Percentiles rank a stretch among this genome's conserved stretches.
Conservation (phyloP, 2,329 filamentous ascomycete genomes). For the Fusarium odoratissimum region DNA sequence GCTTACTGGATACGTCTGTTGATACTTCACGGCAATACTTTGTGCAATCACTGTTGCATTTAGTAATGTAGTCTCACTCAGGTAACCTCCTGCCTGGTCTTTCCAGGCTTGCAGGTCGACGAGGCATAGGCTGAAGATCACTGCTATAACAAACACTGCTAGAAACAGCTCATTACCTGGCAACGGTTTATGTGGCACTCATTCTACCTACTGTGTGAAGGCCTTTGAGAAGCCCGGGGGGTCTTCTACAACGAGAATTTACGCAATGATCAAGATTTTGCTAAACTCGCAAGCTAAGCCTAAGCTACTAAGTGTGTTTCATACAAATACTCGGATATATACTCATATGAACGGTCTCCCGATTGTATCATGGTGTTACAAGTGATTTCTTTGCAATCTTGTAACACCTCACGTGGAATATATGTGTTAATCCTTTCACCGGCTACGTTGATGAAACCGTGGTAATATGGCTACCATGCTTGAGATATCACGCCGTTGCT, state of each 20-base stretch:
- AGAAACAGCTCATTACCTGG: not conserved
- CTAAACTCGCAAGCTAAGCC: not conserved
- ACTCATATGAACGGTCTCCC: not conserved
- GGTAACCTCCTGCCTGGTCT: not conserved
- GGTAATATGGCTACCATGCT: not conserved
- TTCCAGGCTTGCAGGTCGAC: not conserved
- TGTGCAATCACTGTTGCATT: slow-evolving; percentile 10
- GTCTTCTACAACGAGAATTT: slow-evolving; percentile 37
- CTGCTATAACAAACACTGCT: not conserved
- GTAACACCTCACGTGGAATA: not conserved
- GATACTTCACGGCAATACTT: not conserved
- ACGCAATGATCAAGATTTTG: slow-evolving; percentile 34
- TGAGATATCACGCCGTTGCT: not conserved
- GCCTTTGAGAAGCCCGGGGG: slow-evolving; percentile 1
- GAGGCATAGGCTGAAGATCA: not conserved
- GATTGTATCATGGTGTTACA: not conserved
- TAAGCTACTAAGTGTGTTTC: not conserved
- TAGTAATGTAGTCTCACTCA: not conserved
- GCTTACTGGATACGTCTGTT: not conserved
- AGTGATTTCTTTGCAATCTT: not conserved
- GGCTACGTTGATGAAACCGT: not conserved
- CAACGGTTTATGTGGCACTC: too few species aligned
- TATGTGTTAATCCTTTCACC: not conserved
- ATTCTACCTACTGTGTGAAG: not conserved
- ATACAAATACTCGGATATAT: not conserved